Conservation (phyloP, 768 basidiomycete genomes). For the Mycena pura region DNA sequence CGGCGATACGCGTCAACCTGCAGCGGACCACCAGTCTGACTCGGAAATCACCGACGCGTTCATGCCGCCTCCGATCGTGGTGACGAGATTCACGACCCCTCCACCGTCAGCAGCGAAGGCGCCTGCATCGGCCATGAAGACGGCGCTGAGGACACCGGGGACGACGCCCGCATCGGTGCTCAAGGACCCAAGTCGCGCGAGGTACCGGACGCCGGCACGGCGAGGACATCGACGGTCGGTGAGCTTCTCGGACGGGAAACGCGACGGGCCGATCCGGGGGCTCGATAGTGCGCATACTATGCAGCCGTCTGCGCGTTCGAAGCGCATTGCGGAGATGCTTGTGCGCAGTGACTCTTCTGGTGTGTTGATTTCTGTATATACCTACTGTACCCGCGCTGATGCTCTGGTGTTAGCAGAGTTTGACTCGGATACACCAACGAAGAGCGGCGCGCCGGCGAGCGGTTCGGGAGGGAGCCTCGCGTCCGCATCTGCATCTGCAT, state of each 20-base stretch:
- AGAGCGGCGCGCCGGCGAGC: slow-evolving; percentile 5
- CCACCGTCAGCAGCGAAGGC: too few relatives aligned
- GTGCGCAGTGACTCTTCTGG: slow-evolving; percentile 63
- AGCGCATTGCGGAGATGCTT: slow-evolving; percentile 83
- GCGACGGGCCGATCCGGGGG: slow-evolving; percentile 86
- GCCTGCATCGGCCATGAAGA: slow-evolving; percentile 47
- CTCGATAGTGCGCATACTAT: slow-evolving; percentile 49
- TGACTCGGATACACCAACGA: slow-evolving; percentile 24
- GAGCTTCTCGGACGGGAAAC: slow-evolving; percentile 95
- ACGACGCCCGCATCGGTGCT: slow-evolving; percentile 67
- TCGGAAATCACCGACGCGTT: slow-evolving; percentile 22
- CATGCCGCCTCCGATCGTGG: slow-evolving; percentile 9
- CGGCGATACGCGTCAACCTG: background rate
- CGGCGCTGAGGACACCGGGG: slow-evolving; percentile 48
- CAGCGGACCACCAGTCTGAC: background rate
- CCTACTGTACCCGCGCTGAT: slow-evolving; percentile 5
- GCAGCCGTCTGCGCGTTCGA: slow-evolving; percentile 71
- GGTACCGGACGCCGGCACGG: slow-evolving; percentile 63
- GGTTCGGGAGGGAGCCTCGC: slow-evolving; percentile 12
- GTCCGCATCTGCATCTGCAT: slow-evolving; percentile 27
- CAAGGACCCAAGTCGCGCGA: slow-evolving; percentile 57
- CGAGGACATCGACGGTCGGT: slow-evolving; percentile 80
- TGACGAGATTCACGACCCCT: slow-evolving; percentile 10
- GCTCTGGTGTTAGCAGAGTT: slow-evolving; percentile 14
- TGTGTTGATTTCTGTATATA: slow-evolving; percentile 1